phyloP scores from a whole-genome alignment of 2,329 filamentous ascomycete species.

The Aspergillus ruber region DNA sequence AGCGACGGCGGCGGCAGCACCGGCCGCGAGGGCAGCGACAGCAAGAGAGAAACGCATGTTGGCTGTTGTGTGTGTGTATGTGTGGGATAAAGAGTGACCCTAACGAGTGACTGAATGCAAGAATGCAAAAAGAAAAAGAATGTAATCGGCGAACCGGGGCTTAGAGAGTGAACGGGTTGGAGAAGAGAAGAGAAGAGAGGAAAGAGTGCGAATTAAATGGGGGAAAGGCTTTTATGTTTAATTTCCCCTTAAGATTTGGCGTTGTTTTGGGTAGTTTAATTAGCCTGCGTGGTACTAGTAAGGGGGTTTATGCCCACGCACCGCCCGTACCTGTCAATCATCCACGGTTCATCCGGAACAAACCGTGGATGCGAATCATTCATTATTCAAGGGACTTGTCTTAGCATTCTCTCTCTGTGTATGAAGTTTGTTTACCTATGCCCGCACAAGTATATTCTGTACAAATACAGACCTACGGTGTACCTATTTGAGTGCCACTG shows the following conservation, averaged over 20 bases:
- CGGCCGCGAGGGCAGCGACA: conserved; percentile 34
- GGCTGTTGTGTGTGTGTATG: conserved; percentile 14
- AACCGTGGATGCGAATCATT: no score
- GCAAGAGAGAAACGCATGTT: conserved; percentile 48
- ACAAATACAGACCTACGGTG: no score
- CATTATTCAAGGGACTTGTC: no score
- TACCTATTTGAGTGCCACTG: no score
- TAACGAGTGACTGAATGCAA: conserved; percentile 9
- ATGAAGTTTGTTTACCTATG: no score
- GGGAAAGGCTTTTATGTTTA: neutral
- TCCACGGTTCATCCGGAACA: no score
- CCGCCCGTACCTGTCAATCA: no score
- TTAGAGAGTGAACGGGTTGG: conserved; percentile 40
- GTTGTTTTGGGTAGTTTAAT: neutral
- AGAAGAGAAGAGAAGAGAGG: conserved; percentile 28
- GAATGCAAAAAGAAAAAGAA: conserved; percentile 22
- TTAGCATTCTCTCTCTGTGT: no score
- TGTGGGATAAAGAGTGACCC: conserved; percentile 2
- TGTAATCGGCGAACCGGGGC: conserved; percentile 32
- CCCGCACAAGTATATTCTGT: no score
- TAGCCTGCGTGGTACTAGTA: neutral
- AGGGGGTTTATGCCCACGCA: neutral
- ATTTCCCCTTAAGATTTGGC: neutral
- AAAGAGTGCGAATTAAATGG: conserved; percentile 2
- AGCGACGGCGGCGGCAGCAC: conserved; percentile 29